Evolutionary conservation across 352 stramenopile genomes (phyloP).

Genomic region (Thalassiosira livingstoniorum): DNA sequence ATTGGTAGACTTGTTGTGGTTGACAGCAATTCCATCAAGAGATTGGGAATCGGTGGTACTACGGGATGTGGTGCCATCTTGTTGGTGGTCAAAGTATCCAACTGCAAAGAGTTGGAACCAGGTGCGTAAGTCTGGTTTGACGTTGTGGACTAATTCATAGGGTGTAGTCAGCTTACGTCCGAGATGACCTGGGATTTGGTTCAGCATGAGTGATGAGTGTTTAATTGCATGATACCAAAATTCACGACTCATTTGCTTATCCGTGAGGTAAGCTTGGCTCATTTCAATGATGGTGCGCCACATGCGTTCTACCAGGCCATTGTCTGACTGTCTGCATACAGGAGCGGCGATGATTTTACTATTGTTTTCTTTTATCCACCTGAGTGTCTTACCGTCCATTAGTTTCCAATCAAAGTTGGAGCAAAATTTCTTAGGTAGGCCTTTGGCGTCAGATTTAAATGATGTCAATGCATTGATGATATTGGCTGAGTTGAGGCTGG

Average conservation of each 20-base stretch:
- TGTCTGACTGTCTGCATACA: constrained; percentile 12
- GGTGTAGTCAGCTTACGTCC: constrained; percentile 3
- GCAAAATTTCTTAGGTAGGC: constrained; percentile 6
- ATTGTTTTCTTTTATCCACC: not conserved
- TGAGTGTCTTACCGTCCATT: too few relatives aligned
- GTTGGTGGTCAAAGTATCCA: constrained; percentile 1
- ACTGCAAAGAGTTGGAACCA: constrained; percentile 22
- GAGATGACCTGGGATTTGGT: constrained; percentile 22
- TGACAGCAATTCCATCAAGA: constrained; percentile 25
- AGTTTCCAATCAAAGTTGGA: too few relatives aligned
- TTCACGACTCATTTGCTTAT: constrained; percentile 24
- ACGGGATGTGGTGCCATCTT: not conserved
- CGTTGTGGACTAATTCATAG: constrained; percentile 19
- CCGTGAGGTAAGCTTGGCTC: constrained; percentile 21
- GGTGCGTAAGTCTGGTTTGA: constrained; percentile 8
- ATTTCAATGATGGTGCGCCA: constrained; percentile 35
- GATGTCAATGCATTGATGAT: constrained; percentile 13
- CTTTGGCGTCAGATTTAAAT: constrained; percentile 1
- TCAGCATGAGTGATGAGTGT: constrained; percentile 13
- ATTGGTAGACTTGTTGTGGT: not conserved
- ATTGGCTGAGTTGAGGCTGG: not conserved
- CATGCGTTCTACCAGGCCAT: constrained; percentile 29
- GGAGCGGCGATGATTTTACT: constrained; percentile 20
- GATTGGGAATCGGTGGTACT: constrained; percentile 9
- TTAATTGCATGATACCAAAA: constrained; percentile 21